Base-by-base conservation (phyloP, 1,139 yeast genomes). In the Pichia sp. region DNA sequence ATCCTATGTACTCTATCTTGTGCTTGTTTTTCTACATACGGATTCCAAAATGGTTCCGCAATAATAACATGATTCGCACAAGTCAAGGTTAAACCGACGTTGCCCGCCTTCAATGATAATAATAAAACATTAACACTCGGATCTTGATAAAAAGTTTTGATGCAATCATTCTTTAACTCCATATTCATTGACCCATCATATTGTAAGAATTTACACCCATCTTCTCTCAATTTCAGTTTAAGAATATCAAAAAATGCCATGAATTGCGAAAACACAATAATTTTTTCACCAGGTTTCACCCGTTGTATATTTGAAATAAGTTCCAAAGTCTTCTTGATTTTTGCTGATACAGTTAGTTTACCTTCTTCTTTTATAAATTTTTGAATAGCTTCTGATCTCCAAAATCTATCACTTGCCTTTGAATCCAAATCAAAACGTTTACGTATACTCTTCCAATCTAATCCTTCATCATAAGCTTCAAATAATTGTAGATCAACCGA, bases 21-120 rank as follows among this genome's bases (percentile, higher is more conserved):
- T 0, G 97, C 97, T 67, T 90, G 97, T 43, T 86, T 95, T 66
- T 90, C 97, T 4, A 90, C 96, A 65, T 76, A 90, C 1, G 97
- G 97, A 61, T 90, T 90, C 97, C 97, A 90, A 63, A 88, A 90
- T 16, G 97, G 97, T 63, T 90, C 97, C 72, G 87, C 76, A 13
- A 90, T 76, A 45, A 90, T 79, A 12, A 90, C 95, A 63, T 88
- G 96, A 39, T 88, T 85, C 0, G 97, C 97, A 68, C 95, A 86
- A 0, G 97, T 90, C 55, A 90, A 72, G 0, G 97, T 90, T 53
- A 90, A 72, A 7, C 97, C 97, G 15, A 89, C 92, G 63, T 87
- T 89, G 58, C 97, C 97, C 1, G 97, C 96, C 61, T 83, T 83
- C 60, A 90, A 74, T 0, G 96, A 86, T 25, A 88, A 73, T 44